These are phyloP conservation scores for Solanum hybrid DNA, from an alignment of 305 asterid genomes.

Conservation along the genomic window DNA sequence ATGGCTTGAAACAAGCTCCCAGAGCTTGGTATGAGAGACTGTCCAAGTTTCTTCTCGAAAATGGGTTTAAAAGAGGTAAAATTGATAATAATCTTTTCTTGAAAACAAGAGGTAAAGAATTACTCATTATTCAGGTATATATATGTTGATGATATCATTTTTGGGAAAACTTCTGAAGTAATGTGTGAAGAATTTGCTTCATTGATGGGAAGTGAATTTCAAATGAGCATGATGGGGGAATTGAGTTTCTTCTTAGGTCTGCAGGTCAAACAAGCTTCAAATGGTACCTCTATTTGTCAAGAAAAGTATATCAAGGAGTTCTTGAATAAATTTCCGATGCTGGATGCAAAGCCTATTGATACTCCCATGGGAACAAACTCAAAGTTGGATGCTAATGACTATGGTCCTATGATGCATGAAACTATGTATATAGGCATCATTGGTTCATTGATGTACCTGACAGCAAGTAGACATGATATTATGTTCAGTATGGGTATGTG, in stretches of 20 bases:
- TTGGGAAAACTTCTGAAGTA: not conserved
- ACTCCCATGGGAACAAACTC: not conserved
- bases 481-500: not conserved
- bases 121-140: not conserved
- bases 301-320: not conserved
- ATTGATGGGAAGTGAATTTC: not conserved
- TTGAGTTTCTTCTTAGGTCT: not conserved
- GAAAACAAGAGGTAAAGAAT: not conserved
- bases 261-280: not conserved
- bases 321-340: not conserved
- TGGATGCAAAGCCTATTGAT: not conserved
- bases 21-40: not conserved
- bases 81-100: not conserved
- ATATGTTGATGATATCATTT: not conserved
- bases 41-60: not conserved
- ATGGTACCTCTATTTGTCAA: not conserved
- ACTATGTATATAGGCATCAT: not conserved
- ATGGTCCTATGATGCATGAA: not conserved
- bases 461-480: not conserved
- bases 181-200: too few relatives aligned
- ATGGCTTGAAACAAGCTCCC: not conserved
- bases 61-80: not conserved
- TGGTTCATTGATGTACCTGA: not conserved
- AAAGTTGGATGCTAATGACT: not conserved
- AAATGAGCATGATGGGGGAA: not conserved